phyloP scores from a whole-genome alignment of 192 early-diverging fungal genomes.

The Coemansia sp. region DNA sequence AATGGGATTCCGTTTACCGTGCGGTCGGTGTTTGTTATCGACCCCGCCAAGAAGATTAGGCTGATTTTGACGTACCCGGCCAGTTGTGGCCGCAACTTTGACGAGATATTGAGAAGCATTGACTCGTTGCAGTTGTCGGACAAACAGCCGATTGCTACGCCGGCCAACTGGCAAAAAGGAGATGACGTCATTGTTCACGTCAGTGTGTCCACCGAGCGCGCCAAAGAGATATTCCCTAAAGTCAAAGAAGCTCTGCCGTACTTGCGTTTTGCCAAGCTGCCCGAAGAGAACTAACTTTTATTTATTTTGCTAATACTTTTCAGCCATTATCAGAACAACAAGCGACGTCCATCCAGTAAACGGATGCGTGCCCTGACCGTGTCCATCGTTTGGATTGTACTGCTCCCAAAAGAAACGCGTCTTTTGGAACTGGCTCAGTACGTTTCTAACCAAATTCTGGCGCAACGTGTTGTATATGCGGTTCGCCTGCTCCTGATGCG shows the following conservation, averaged over 20 bases:
- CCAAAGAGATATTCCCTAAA: conserved; percentile 79
- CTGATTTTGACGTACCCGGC: conserved; percentile 92
- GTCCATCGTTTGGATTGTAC: conserved; percentile 73
- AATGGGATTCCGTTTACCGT: conserved; percentile 94
- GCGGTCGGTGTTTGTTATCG: conserved; percentile 93
- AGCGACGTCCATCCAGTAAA: conserved; percentile 95
- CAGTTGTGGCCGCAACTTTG: conserved; percentile 91
- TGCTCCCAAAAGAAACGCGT: conserved; percentile 93
- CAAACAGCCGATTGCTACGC: conserved; percentile 86
- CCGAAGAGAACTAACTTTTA: conserved; percentile 3
- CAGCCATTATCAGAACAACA: conserved; percentile 81
- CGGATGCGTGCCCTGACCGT: conserved; percentile 81
- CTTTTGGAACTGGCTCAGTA: conserved; percentile 69
- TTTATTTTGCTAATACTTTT: conserved; percentile 56
- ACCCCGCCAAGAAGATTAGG: conserved; percentile 87
- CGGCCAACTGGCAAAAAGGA: conserved; percentile 87
- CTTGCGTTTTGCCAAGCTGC: conserved; percentile 62
- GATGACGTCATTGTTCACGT: conserved; percentile 92
- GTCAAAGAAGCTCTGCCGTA: conserved; percentile 82
- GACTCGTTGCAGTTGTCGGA: conserved; percentile 94
- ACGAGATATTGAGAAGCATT: conserved; percentile 90
- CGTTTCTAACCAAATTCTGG: conserved; percentile 71
- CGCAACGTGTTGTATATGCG: conserved; percentile 75
- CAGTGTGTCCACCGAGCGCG: conserved; percentile 77
- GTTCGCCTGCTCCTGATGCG: conserved; percentile 65